A percentile compares a stretch with the other conserved stretches of the same genome.
These are phyloP conservation scores for Solanum chilense DNA, from an alignment of 257 asterid species.

Conservation along the genomic window DNA sequence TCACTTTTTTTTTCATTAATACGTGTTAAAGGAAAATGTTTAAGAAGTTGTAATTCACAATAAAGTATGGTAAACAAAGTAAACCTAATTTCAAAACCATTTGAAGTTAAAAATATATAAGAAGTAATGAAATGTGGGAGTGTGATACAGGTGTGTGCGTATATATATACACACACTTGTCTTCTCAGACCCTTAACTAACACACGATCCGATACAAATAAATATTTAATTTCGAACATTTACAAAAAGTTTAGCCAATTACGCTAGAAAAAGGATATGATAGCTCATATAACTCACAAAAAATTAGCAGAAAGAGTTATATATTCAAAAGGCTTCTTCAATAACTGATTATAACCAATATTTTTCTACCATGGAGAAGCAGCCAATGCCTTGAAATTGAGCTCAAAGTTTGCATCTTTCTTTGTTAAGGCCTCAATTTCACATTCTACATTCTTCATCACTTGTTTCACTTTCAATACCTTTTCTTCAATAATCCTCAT, in stretches of 20 bases:
- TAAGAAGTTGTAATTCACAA: too few relatives aligned
- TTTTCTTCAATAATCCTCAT: constrained; percentile 12
- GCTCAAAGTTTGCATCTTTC: constrained; percentile 12
- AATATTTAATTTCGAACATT: neutral
- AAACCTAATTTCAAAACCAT: too few relatives aligned
- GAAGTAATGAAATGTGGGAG: too few relatives aligned
- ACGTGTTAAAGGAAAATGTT: too few relatives aligned
- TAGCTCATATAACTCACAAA: neutral
- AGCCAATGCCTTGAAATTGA: constrained; percentile 19
- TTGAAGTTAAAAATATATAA: too few relatives aligned
- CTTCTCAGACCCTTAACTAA: neutral
- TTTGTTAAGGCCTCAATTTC: constrained; percentile 25
- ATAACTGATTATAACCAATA: too few relatives aligned
- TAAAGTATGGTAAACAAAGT: too few relatives aligned
- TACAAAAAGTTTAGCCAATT: neutral
- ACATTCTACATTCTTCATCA: constrained; percentile 8
- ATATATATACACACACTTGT: neutral
- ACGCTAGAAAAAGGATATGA: neutral
- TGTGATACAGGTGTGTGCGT: too few relatives aligned
- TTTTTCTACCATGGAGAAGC: constrained; percentile 41
- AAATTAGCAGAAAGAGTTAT: neutral
- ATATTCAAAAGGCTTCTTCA: neutral
- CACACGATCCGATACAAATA: neutral
- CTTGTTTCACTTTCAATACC: constrained; percentile 10
- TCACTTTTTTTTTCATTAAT: too few relatives aligned